Base-by-base conservation (phyloP, 2,329 filamentous ascomycete genomes). In the Claviceps cyperi region DNA sequence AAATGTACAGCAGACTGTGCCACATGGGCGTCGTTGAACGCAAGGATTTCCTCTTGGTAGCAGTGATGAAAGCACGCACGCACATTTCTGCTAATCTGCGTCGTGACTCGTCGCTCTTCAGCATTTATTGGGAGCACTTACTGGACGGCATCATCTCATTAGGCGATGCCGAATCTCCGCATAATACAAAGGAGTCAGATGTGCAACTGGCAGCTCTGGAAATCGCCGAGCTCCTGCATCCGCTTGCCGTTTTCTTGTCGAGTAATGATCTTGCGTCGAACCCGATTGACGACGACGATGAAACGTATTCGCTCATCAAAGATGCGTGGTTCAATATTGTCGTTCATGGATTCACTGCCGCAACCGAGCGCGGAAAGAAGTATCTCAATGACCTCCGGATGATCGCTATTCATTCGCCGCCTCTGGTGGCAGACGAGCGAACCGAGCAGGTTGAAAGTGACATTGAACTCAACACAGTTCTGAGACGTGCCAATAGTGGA, bases 241-340 rank as follows among this genome's bases (percentile, higher is more conserved):
- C 92, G 13, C 73, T 98, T n/a, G 87, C 92, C 7, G 74, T 89
- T 1, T 76, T 98, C 48, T 84, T 94, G 64, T 83, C 87, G 8
- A 72, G 70, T 35, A 78, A 82, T 55, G 74, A 82, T 50, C 66
- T 82, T 54, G 71, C 69, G 21, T 67, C 71, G 19, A 66, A 70
- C 43, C 69, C 66, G 36, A 57, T 70, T 9, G 67, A 68, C 50
- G 78, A 84, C 48, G 78, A 84, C 48, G 84, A 90, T 48, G 81
- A 91, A 52, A 78, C 80, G 7, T 77, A 85, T 53, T 77, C 80
- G 24, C 69, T 94, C 51, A 77, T 92, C 57, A 82, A 91, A 48
- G 90, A 98, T 71, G 87, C 88, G 5, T 99, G 92, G 92, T 97
- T 96, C 69, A 99, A 98, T 60, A 88, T 97, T 54, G 86, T 90